Percentiles rank a stretch among this genome's conserved stretches.
phyloP scores from a whole-genome alignment of 106 monocot genomes.

The Allium fistulosum region DNA sequence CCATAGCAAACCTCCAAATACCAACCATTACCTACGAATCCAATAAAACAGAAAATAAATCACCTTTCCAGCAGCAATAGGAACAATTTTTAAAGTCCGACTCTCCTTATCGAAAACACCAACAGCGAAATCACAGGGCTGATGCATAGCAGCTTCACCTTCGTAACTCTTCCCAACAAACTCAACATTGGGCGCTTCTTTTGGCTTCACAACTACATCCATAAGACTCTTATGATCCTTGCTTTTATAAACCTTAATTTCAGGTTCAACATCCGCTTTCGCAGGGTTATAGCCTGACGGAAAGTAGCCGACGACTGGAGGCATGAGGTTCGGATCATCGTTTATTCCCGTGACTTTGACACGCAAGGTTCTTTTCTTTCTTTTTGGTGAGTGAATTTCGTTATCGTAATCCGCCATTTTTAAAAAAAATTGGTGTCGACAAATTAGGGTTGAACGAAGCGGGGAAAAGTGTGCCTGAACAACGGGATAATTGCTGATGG shows the following conservation, averaged over 20 bases:
- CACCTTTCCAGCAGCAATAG: conserved; percentile 85
- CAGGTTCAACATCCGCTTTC: neutral
- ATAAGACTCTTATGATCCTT: conserved; percentile 17
- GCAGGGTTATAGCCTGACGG: conserved; percentile 70
- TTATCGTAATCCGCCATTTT: conserved; percentile 5
- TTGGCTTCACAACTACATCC: conserved; percentile 55
- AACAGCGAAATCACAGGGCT: conserved; percentile 64
- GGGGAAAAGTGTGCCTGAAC: too few species aligned
- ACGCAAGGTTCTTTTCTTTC: conserved; percentile 24
- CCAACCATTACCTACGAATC: neutral
- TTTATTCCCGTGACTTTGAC: conserved; percentile 35
- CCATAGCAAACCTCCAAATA: too few species aligned
- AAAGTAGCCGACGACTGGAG: conserved; percentile 82
- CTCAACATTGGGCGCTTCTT: conserved; percentile 28
- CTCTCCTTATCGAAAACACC: conserved; percentile 88
- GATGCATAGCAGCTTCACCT: conserved; percentile 66
- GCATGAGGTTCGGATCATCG: conserved; percentile 23
- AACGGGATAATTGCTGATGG: too few species aligned
- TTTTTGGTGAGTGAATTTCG: neutral
- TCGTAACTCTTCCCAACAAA: conserved; percentile 75
- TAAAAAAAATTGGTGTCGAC: too few species aligned
- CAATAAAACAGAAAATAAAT: neutral
- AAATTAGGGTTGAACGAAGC: too few species aligned
- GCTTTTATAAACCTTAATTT: conserved; percentile 38
- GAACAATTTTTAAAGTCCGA: conserved; percentile 57